Conservation (phyloP, 352 stramenopile species). For the Globisporangium polare region DNA sequence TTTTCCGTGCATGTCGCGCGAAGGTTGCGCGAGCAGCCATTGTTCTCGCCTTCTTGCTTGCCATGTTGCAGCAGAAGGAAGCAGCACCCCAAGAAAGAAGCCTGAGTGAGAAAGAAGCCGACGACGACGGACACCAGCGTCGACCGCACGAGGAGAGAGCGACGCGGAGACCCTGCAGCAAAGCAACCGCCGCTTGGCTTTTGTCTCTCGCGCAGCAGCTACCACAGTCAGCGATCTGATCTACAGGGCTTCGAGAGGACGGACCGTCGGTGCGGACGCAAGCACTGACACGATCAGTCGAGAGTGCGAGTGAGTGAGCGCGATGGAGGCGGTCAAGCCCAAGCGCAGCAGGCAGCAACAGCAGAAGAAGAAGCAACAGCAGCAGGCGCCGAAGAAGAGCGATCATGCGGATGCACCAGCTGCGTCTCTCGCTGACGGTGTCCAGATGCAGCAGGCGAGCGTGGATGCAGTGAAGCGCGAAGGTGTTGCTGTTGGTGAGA, state of each 20-base stretch:
- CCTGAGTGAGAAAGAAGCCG: not conserved
- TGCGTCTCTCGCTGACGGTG: not conserved
- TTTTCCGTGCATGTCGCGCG: not conserved
- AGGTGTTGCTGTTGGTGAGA: not conserved
- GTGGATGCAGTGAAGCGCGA: not conserved
- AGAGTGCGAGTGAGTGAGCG: not conserved
- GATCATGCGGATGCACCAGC: not conserved
- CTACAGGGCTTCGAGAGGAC: not conserved
- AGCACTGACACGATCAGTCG: not conserved
- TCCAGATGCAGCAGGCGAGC: not conserved
- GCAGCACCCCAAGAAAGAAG: not conserved
- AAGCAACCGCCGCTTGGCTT: not conserved
- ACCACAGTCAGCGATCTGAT: not conserved
- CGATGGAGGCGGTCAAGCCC: conserved; percentile 8
- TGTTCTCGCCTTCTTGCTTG: conserved; percentile 4
- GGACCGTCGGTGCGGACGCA: not conserved
- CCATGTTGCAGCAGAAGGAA: conserved; percentile 7
- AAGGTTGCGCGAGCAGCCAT: conserved; percentile 1
- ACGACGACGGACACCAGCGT: not conserved
- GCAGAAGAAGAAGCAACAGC: conserved; percentile 5
- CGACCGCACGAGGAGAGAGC: not conserved
- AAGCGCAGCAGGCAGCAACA: conserved; percentile 6
- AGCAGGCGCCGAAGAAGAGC: not conserved
- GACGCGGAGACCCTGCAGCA: not conserved
- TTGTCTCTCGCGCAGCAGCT: not conserved